Evolutionary conservation across 305 asterid species (phyloP), one percentile per base, ranked within the genome.

Genomic region (Fraxinus latifolia): DNA sequence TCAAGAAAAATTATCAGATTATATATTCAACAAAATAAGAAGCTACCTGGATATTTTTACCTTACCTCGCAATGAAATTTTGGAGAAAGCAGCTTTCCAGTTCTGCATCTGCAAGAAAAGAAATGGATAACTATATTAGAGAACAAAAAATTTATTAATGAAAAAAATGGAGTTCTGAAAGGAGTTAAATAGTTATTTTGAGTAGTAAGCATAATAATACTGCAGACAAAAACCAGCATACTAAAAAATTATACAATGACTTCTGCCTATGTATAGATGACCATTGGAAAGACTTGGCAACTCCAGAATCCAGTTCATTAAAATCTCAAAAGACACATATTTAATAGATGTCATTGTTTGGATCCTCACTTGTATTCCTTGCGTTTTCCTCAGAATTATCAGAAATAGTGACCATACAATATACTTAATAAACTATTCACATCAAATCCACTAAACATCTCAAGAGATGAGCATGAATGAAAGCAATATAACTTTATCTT

Each of bases 301-400:
- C 44, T 70, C 44, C 76, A 70, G 76, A 70, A 70, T 29, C 75
- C 42, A 31, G 75, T 31, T 70, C 42, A 70, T 62, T 68, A 31
- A 70, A 31, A 70, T 70, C 23, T 31, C 39, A 55, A 70, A 70
- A 70, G 42, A 67, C 44, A 68, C 39, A 31, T 32, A 29, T 31
- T 31, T 31, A 31, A 31, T 31, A 31, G 34, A 31, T 31, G 34
- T 31, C 14, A 71, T 68, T 68, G 36, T 68, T 29, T 68, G 36
- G 23, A 71, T 71, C 44, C 44, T 71, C 76, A 71, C 76, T 71
- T 71, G 76, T 15, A 71, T 31, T 31, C 42, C 76, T 31, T 33
- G 33, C 47, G 25, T 15, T 71, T 5, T 33, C 76, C 27, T n/a
- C 37, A n/a, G 25, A 70, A 70, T 70, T 70, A 70, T 70, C 44